phyloP scores from a whole-genome alignment of 768 basidiomycete genomes.

The Trametes cubensis region DNA sequence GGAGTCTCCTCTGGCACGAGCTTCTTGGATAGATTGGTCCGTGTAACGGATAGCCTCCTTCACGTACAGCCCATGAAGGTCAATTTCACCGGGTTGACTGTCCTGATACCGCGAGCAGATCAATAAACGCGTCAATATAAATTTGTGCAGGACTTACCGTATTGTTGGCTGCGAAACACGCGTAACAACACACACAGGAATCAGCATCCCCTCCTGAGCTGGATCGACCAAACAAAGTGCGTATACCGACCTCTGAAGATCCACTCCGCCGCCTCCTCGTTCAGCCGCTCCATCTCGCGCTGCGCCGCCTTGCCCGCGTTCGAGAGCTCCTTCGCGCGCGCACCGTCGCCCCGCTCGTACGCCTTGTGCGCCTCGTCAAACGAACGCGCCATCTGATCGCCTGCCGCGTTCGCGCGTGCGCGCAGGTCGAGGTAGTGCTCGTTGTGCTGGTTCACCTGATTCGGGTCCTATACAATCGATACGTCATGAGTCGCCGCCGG shows the following conservation, averaged over 20 bases:
- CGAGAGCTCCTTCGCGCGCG: conserved; percentile 78
- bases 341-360: conserved; percentile 73
- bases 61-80: conserved; percentile 91
- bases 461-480: conserved; percentile 44
- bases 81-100: conserved; percentile 73
- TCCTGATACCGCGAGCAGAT: conserved; percentile 43
- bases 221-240: neutral
- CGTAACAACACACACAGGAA: neutral
- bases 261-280: conserved; percentile 84
- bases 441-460: conserved; percentile 69
- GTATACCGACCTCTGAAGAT: conserved; percentile 67
- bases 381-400: conserved; percentile 72
- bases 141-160: conserved; percentile 41
- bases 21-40: conserved; percentile 70
- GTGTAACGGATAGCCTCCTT: conserved; percentile 83
- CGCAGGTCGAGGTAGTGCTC: conserved; percentile 71
- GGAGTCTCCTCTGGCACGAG: conserved; percentile 60
- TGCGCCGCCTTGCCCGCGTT: conserved; percentile 81
- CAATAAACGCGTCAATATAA: neutral
- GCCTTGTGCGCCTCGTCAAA: conserved; percentile 78
- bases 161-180: conserved; percentile 67
- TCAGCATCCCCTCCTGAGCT: conserved; percentile 5
- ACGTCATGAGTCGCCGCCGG: no score
- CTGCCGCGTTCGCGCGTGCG: conserved; percentile 74
- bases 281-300: conserved; percentile 73